A percentile compares a stretch with the other conserved stretches of the same genome.
phyloP scores from a whole-genome alignment of 2,329 filamentous ascomycete genomes.

The Exophiala sideris region DNA sequence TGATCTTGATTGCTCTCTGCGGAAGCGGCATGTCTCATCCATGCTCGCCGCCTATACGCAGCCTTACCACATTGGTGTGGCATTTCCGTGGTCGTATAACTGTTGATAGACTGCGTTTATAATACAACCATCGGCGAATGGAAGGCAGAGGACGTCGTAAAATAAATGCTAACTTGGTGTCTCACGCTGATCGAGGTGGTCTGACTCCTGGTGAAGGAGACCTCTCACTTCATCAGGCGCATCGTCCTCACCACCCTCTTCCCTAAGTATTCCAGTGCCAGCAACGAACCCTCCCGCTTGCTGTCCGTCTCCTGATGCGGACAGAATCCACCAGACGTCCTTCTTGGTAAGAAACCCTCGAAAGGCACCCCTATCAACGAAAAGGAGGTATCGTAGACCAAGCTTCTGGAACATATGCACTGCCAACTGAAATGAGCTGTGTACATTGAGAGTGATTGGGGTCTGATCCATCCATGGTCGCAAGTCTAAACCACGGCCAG shows the following conservation, averaged over 20 bases:
- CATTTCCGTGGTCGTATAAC: no score
- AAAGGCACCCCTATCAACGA: slow-evolving; percentile 75
- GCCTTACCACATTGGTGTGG: no score
- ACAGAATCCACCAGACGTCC: slow-evolving; percentile 90
- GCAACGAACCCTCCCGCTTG: slow-evolving; percentile 18
- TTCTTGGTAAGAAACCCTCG: slow-evolving; percentile 93
- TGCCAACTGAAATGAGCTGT: slow-evolving; percentile 75
- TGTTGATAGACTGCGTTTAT: no score
- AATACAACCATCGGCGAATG: no score
- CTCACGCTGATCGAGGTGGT: slow-evolving; percentile 6
- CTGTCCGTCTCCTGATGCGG: slow-evolving; percentile 64
- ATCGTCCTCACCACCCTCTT: slow-evolving; percentile 13
- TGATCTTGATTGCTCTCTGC: no score
- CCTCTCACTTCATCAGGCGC: slow-evolving; percentile 23
- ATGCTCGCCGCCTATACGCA: no score
- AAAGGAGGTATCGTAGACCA: slow-evolving; percentile 84
- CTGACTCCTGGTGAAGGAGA: slow-evolving; percentile 18
- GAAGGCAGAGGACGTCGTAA: no score
- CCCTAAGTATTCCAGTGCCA: slow-evolving; percentile 21
- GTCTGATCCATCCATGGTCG: slow-evolving; percentile 99
- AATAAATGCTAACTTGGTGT: slow-evolving; percentile 1
- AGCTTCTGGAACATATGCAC: slow-evolving; percentile 93
- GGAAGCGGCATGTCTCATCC: no score
- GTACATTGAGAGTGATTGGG: slow-evolving; percentile 79
- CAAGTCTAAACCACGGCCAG: slow-evolving; percentile 74